Base-by-base conservation (phyloP, 257 asterid genomes). In the Solanum pennellii region DNA sequence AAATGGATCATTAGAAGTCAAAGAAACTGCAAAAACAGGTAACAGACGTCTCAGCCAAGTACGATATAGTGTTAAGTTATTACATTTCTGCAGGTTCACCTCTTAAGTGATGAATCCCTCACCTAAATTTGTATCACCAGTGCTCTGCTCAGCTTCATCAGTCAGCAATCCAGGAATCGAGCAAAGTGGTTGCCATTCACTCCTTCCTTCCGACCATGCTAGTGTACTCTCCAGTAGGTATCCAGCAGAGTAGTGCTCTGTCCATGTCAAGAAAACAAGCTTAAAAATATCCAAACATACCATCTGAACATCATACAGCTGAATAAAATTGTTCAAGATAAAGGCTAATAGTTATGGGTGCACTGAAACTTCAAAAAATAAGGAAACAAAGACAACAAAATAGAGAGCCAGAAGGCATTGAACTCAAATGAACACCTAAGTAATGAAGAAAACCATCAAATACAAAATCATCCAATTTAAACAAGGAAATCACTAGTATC, bases 161-260 rank as follows among this genome's bases (percentile, higher is more conserved):
- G 90, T 77, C 74, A 89, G 74, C 84, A 92, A 56, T 29, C 94
- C 98, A 71, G 94, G 94, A 87, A 96, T 88, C 5, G 92, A 88
- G 15, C 93, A 91, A 6, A 97, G 88, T 1, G 95, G 98, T 90
- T 93, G 94, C 99, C 99, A 96, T 20, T 96, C 96, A 37, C 59
- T 90, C 69, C 94, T 93, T 82, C 99, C 99, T 90, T 95, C 94
- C n/a, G 93, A 90, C 99, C 99, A 97, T 71, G 94, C 93, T 88
- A 94, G 94, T 20, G 99, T 96, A 88, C 79, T 91, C 84, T 88
- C 92, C 29, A 91, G 87, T 87, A 97, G 91, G 90, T 94, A 96
- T 73, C 99, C 99, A 89, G 91, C 92, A n/a, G 92, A 88, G 87
- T 91, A 93, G 90, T 97, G 99, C 90, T 90, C 99, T 97, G 95